Conservation (phyloP, 495 filamentous ascomycete genomes). For the Lepraria neglecta region DNA sequence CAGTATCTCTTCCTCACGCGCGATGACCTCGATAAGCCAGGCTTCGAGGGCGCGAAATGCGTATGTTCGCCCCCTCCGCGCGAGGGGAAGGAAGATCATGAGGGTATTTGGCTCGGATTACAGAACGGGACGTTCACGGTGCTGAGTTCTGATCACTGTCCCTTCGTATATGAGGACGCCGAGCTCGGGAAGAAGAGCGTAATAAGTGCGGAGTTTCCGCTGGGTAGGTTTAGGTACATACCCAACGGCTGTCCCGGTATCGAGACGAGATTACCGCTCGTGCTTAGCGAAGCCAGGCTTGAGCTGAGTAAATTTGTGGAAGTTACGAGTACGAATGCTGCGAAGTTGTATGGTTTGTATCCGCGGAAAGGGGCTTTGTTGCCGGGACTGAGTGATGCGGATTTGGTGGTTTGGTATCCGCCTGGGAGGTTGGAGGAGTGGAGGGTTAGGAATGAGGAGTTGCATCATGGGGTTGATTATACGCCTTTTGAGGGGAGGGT, state of each 20-base stretch:
- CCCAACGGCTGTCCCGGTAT: conserved; percentile 7
- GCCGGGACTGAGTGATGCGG: conserved; percentile 9
- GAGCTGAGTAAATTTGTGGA: conserved; percentile 6
- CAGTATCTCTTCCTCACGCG: conserved; percentile 58
- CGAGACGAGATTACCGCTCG: not conserved
- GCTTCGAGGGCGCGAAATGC: conserved; percentile 50
- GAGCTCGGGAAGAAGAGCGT: conserved; percentile 42
- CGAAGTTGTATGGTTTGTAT: conserved; percentile 7
- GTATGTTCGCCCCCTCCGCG: conserved; percentile 45
- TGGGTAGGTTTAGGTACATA: conserved; percentile 2
- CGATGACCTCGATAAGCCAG: conserved; percentile 43
- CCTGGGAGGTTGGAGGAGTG: conserved; percentile 28
- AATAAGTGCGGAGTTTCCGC: not conserved
- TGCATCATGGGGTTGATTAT: conserved; percentile 57
- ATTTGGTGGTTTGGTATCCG: conserved; percentile 7
- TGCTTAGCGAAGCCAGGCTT: not conserved
- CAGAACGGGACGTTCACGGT: conserved; percentile 45
- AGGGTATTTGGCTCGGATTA: conserved; percentile 42
- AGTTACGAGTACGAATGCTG: conserved; percentile 4
- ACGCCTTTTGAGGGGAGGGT: conserved; percentile 54
- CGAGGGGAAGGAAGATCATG: conserved; percentile 33
- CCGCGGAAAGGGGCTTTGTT: not conserved
- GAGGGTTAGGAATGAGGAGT: conserved; percentile 42
- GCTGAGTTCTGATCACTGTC: conserved; percentile 48
- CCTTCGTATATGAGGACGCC: conserved; percentile 46